phyloP scores from a whole-genome alignment of 352 stramenopile species.

The Phytophthora sp. region DNA sequence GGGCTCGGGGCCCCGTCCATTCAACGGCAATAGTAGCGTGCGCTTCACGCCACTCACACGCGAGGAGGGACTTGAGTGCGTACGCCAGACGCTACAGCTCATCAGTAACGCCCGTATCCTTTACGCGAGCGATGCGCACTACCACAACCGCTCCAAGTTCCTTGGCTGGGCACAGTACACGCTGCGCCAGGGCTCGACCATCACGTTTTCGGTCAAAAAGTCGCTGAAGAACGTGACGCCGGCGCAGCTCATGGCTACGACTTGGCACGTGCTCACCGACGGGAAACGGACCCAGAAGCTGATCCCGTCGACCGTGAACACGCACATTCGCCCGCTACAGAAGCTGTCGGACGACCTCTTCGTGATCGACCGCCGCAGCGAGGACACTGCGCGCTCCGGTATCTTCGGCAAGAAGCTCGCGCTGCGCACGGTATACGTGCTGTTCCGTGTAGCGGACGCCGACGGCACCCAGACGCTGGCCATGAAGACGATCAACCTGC shows the following conservation, averaged over 20 bases:
- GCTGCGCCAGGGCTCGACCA: slow-evolving; percentile 40
- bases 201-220: slow-evolving; percentile 64
- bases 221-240: slow-evolving; percentile 36
- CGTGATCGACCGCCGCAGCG: slow-evolving; percentile 57
- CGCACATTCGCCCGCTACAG: slow-evolving; percentile 51
- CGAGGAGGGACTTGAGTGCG: slow-evolving; percentile 40
- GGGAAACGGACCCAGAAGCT: slow-evolving; percentile 36
- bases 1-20: slow-evolving; percentile 20
- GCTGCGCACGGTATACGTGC: slow-evolving; percentile 60
- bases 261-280: slow-evolving; percentile 55
- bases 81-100: slow-evolving; percentile 38
- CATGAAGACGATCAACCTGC: slow-evolving; percentile 72
- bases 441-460: slow-evolving; percentile 38
- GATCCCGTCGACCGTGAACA: slow-evolving; percentile 45
- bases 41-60: slow-evolving; percentile 46
- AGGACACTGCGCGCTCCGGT: slow-evolving; percentile 31
- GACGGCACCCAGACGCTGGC: slow-evolving; percentile 43
- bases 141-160: slow-evolving; percentile 42
- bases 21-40: slow-evolving; percentile 28
- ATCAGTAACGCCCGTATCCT: slow-evolving; percentile 42
- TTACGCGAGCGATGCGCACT: slow-evolving; percentile 40
- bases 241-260: slow-evolving; percentile 32
- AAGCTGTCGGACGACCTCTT: slow-evolving; percentile 48
- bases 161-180: slow-evolving; percentile 62
- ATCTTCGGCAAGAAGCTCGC: slow-evolving; percentile 32